Percentiles rank a stretch among this genome's conserved stretches.
These are phyloP conservation scores for Penicillium rolfsii DNA, from an alignment of 2,329 filamentous ascomycete species.

Conservation along the genomic window DNA sequence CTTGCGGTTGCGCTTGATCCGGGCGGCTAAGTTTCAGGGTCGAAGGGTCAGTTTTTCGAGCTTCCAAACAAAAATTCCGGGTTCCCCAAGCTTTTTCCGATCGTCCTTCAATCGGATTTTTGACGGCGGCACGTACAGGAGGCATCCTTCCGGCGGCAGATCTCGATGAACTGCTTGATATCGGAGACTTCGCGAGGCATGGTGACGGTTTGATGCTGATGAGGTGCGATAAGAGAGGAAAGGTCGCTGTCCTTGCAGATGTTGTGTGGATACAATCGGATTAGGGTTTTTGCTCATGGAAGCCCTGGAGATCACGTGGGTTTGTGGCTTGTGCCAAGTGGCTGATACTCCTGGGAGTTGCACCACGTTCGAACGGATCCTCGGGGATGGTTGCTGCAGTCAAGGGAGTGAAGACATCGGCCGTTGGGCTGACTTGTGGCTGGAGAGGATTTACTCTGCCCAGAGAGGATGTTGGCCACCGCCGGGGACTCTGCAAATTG, in stretches of 20 bases:
- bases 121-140: slow-evolving; percentile 73
- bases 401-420: background rate
- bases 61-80: slow-evolving; percentile 12
- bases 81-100: slow-evolving; percentile 6
- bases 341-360: slow-evolving; percentile 16
- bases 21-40: slow-evolving; percentile 65
- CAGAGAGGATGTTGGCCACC: slow-evolving; percentile 3
- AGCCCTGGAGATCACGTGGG: slow-evolving; percentile 27
- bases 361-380: slow-evolving; percentile 6
- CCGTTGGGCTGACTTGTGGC: background rate
- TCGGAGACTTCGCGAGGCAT: slow-evolving; percentile 99
- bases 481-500: slow-evolving; percentile 4
- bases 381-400: slow-evolving; percentile 8
- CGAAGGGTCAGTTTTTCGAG: slow-evolving; percentile 23
- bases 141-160: slow-evolving; percentile 99
- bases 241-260: slow-evolving; percentile 21
- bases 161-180: slow-evolving; percentile 99
- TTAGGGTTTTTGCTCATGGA: slow-evolving; percentile 28
- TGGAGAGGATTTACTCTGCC: background rate
- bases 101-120: slow-evolving; percentile 4
- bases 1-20: slow-evolving; percentile 95
- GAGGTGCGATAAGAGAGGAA: slow-evolving; percentile 26
- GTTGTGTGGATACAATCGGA: slow-evolving; percentile 34
- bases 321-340: slow-evolving; percentile 9
- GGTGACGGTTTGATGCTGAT: slow-evolving; percentile 55